A percentile compares a stretch with the other conserved stretches of the same genome.
phyloP scores from a whole-genome alignment of 352 stramenopile genomes.

The Phytophthora pisi region DNA sequence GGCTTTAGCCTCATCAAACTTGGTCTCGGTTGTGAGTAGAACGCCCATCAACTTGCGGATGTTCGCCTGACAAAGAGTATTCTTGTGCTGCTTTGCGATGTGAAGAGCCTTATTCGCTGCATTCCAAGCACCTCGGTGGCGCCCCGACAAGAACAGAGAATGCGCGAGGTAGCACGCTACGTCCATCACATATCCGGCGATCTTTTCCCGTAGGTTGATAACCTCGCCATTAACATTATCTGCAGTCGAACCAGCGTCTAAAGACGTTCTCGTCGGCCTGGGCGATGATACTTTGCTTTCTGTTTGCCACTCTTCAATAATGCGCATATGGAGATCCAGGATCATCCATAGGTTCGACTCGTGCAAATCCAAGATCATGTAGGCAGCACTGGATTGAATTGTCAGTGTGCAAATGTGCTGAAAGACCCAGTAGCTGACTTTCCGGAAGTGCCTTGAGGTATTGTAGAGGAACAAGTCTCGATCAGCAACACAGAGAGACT shows the following conservation, averaged over 20 bases:
- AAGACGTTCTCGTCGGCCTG: constrained; percentile 7
- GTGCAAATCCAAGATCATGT: constrained; percentile 81
- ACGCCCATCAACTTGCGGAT: constrained; percentile 82
- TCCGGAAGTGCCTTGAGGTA: constrained; percentile 70
- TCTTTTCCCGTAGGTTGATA: constrained; percentile 48
- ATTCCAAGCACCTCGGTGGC: constrained; percentile 75
- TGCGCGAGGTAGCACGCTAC: constrained; percentile 80
- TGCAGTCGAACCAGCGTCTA: constrained; percentile 1
- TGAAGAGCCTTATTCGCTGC: constrained; percentile 75
- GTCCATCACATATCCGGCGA: constrained; percentile 61
- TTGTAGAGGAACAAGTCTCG: constrained; percentile 75
- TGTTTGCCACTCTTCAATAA: constrained; percentile 67
- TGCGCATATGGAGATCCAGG: constrained; percentile 71
- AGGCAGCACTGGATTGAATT: constrained; percentile 72
- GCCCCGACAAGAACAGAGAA: constrained; percentile 72
- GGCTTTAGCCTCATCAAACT: constrained; percentile 83
- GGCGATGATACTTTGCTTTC: constrained; percentile 22
- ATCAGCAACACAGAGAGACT: constrained; percentile 57
- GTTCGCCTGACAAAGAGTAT: constrained; percentile 70
- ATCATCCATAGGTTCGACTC: constrained; percentile 87
- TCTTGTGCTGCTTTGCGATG: constrained; percentile 77
- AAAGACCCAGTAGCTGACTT: constrained; percentile 81
- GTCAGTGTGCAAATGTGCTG: constrained; percentile 83
- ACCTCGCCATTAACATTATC: constrained; percentile 10
- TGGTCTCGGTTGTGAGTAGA: constrained; percentile 80